Conservation (phyloP, 2,329 filamentous ascomycete species). For the Cladosporium sp. region DNA sequence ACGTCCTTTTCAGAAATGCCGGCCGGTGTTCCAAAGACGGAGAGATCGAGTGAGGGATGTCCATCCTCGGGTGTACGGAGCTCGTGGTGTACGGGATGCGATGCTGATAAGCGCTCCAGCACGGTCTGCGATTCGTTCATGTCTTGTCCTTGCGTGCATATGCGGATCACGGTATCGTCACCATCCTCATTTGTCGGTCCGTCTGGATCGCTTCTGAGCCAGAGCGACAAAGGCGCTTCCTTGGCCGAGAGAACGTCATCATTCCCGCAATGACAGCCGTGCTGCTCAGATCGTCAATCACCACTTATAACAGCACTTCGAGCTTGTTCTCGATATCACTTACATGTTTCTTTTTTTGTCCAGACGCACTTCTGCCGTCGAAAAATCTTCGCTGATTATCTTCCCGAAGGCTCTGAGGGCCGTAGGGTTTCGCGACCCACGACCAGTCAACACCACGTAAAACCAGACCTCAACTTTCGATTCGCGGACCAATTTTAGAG, state of each 20-base stretch:
- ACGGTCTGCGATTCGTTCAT: neutral
- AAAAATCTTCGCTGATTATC: neutral
- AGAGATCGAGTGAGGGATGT: slow-evolving; percentile 1
- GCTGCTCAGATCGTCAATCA: neutral
- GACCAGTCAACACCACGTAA: neutral
- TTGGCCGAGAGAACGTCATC: neutral
- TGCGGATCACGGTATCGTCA: neutral
- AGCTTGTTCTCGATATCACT: neutral
- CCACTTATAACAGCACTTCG: neutral
- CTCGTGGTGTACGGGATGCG: neutral
- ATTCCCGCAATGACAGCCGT: neutral
- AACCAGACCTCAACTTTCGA: neutral
- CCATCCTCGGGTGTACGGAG: neutral
- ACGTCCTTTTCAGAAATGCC: neutral
- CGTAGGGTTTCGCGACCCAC: neutral
- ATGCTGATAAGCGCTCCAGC: neutral
- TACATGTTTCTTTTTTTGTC: too few relatives aligned
- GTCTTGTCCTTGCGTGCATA: slow-evolving; percentile 2
- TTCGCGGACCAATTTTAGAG: neutral
- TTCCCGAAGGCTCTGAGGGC: neutral
- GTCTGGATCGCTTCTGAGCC: slow-evolving; percentile 2
- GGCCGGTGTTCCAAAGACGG: neutral
- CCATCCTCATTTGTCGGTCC: neutral
- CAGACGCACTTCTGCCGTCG: neutral
- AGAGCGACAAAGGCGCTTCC: neutral